Conservation (phyloP, 345 rosid species). For the Raphanus sativus region DNA sequence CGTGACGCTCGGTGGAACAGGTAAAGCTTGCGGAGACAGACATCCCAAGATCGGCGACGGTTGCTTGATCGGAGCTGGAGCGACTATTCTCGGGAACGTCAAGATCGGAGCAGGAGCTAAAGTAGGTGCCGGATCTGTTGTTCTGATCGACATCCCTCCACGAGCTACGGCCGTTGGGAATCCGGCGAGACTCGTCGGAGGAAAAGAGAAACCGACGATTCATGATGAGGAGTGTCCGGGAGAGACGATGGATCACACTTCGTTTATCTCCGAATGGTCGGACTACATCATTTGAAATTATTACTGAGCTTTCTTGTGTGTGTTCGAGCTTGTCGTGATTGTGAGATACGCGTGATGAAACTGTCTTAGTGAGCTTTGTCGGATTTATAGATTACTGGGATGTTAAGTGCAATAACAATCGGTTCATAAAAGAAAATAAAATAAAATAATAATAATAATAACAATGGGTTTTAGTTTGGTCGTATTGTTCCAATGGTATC, state of each 20-base stretch:
- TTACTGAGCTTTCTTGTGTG: background rate
- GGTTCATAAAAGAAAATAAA: no score
- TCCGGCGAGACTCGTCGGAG: constrained; percentile 92
- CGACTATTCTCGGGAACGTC: constrained; percentile 82
- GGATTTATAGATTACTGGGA: background rate
- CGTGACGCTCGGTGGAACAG: constrained; percentile 91
- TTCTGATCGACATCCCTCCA: constrained; percentile 73
- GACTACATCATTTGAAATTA: constrained; percentile 55
- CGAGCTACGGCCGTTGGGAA: constrained; percentile 88
- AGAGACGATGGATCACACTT: constrained; percentile 98
- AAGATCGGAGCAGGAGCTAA: constrained; percentile 88
- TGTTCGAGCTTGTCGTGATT: background rate
- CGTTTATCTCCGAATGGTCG: constrained; percentile 90
- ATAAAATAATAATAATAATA: background rate
- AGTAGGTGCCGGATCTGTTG: constrained; percentile 92
- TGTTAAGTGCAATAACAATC: background rate
- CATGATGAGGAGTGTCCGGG: constrained; percentile 74
- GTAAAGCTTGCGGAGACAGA: constrained; percentile 74
- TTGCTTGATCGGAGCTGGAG: constrained; percentile 91
- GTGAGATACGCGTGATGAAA: background rate
- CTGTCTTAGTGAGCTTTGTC: background rate
- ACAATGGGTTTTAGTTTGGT: constrained; percentile 1
- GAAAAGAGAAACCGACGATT: constrained; percentile 65
- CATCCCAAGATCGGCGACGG: constrained; percentile 98
- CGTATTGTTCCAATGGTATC: background rate